Conservation (phyloP, 108 stramenopile genomes). For the Pseudonitzschia multistriata region DNA sequence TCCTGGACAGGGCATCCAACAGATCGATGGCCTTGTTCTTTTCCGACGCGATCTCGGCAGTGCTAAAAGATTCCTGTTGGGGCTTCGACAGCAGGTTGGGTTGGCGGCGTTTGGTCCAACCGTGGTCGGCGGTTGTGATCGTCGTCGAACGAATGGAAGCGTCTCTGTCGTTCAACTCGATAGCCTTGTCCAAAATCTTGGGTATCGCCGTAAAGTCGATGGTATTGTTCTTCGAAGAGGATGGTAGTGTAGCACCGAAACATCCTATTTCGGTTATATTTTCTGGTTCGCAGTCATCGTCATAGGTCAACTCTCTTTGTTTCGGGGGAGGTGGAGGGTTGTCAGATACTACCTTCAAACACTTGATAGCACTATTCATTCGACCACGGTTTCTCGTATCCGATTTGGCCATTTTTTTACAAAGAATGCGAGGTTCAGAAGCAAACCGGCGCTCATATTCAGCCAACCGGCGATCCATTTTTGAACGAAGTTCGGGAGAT, state of each 20-base stretch:
- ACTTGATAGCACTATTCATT: too few species aligned
- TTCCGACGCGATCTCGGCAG: conserved; percentile 41
- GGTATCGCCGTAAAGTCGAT: conserved; percentile 70
- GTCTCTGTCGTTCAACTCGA: conserved; percentile 52
- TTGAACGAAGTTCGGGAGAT: too few species aligned
- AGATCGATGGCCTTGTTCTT: conserved; percentile 84
- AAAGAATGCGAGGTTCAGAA: too few species aligned
- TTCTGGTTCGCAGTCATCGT: background rate
- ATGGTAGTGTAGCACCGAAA: background rate
- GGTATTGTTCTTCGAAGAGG: background rate
- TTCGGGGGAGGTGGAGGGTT: too few species aligned
- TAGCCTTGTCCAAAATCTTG: conserved; percentile 51
- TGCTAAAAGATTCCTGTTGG: conserved; percentile 3
- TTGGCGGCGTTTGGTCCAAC: conserved; percentile 55
- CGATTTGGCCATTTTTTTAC: too few species aligned
- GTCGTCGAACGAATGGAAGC: conserved; percentile 65
- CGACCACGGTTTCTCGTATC: too few species aligned
- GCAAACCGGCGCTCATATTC: too few species aligned
- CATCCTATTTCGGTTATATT: too few species aligned
- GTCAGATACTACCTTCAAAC: too few species aligned
- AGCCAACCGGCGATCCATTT: too few species aligned
- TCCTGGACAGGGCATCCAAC: conserved; percentile 78
- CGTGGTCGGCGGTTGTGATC: conserved; percentile 43
- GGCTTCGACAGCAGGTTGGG: conserved; percentile 45
- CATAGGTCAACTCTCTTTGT: too few species aligned